Percentiles rank a stretch among this genome's conserved stretches.
Evolutionary conservation across 1,139 yeast genomes (phyloP).

Genomic region (Geotrichum phurueaensis): DNA sequence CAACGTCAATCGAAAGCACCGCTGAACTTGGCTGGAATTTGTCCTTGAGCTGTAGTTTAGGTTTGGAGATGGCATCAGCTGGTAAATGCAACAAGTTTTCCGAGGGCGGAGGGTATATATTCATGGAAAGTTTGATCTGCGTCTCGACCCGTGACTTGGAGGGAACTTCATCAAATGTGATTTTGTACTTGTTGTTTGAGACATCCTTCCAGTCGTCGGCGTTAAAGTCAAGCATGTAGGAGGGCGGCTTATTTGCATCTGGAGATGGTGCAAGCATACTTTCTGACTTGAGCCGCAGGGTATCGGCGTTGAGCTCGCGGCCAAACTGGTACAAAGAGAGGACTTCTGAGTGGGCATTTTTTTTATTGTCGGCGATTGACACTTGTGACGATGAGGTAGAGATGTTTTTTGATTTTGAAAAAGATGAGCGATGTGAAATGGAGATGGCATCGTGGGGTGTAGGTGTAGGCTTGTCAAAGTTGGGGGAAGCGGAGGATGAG

Average conservation of each 20-base stretch:
- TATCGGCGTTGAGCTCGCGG: conserved; percentile 9
- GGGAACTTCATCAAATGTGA: conserved; percentile 59
- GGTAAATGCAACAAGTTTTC: conserved; percentile 69
- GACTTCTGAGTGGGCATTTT: conserved; percentile 4
- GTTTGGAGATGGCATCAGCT: conserved; percentile 75
- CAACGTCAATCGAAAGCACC: conserved; percentile 31
- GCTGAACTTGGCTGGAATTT: conserved; percentile 32
- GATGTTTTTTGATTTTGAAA: conserved; percentile 2
- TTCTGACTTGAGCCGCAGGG: background rate
- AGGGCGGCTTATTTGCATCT: conserved; percentile 20
- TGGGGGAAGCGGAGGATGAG: conserved; percentile 6
- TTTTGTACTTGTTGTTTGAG: conserved; percentile 46
- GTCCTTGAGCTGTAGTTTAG: conserved; percentile 56
- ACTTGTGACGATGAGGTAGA: conserved; percentile 8
- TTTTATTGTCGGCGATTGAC: conserved; percentile 5
- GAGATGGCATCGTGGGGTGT: background rate
- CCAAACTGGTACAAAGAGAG: conserved; percentile 15
- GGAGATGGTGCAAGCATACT: conserved; percentile 1
- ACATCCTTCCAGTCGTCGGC: conserved; percentile 32
- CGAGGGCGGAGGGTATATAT: conserved; percentile 66
- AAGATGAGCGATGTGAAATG: conserved; percentile 1
- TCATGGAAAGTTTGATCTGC: conserved; percentile 67
- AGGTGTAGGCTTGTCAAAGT: background rate
- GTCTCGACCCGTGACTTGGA: conserved; percentile 83
- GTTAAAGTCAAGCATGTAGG: conserved; percentile 33